A percentile compares a stretch with the other conserved stretches of the same genome.
Evolutionary conservation across 2,329 filamentous ascomycete species (phyloP).

Genomic region (Metarhizium humberi): DNA sequence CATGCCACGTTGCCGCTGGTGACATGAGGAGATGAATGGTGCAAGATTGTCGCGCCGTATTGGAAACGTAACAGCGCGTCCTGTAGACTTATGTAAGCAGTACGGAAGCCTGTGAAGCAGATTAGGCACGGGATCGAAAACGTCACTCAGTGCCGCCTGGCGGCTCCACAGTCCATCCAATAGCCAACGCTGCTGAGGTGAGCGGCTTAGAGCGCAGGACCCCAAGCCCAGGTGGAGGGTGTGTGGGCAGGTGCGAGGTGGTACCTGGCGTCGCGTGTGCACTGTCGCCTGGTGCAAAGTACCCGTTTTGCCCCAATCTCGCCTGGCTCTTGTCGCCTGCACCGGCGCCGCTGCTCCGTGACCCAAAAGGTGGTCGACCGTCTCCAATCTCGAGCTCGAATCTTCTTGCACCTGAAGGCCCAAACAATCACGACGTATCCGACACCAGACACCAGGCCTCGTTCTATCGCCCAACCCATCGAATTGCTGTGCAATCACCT

Average conservation of each 20-base stretch:
- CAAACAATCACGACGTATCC: constrained; percentile 9
- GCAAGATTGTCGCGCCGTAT: neutral
- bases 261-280: constrained; percentile 13
- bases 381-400: constrained; percentile 21
- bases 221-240: too few relatives aligned
- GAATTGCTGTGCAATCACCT: constrained; percentile 1
- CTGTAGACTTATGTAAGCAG: neutral
- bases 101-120: neutral
- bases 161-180: constrained; percentile 1
- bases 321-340: constrained; percentile 1
- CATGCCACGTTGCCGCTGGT: too few relatives aligned
- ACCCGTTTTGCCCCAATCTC: constrained; percentile 8
- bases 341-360: constrained; percentile 6
- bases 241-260: neutral
- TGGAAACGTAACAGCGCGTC: too few relatives aligned
- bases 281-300: constrained; percentile 6
- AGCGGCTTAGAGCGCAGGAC: too few relatives aligned
- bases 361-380: constrained; percentile 6
- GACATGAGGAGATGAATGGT: neutral
- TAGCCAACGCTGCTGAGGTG: neutral
- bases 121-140: constrained; percentile 11
- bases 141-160: constrained; percentile 12
- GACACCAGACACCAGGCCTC: neutral
- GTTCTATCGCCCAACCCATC: constrained; percentile 2
- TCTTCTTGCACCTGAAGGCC: constrained; percentile 18